Base-by-base conservation (phyloP, 345 rosid species). In the Atalantia buxifolia region DNA sequence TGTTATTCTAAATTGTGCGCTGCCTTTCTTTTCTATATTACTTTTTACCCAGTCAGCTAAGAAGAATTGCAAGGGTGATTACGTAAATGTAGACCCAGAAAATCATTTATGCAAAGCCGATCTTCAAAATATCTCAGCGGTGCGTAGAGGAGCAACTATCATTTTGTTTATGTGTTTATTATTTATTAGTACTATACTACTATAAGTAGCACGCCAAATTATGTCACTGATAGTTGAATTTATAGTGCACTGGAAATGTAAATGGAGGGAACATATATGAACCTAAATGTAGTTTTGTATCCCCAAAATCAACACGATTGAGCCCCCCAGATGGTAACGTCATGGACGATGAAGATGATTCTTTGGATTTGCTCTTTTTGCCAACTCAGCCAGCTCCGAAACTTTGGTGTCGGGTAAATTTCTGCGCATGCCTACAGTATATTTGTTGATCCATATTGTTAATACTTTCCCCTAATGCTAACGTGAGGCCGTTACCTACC, bases 361-460 rank as follows among this genome's bases (percentile, higher is more conserved):
- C 16, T 21, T 2, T 2, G 10, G 74, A 77, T 56, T 55, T 68
- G 40, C 21, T 55, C 28, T 25, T 28, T 38, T 56, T 57, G 8
- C 56, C 56, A 3, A n/a, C 27, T 4, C 57, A 30, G 57, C 4
- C 19, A 9, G 4, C 28, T 77, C 24, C 36, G 4, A 21, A n/a
- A 24, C 28, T 55, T 0, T 77, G 79, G 74, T 77, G 74, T 27
- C 79, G 75, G 69, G 80, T 69, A 61, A 65, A 22, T 27, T 25
- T 48, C 19, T 48, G 16, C 55, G 1, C 55, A 48, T 42, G 48
- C 55, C 16, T 48, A 1, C 55, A 14, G 1, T 48, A 9, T 40
- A 40, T 40, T 40, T 40, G 45, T 40, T 40, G 45, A 9, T 40
- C 14, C 10, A 2, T 42, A 2, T 42, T 10, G 48, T 42, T 10